Base-by-base conservation (phyloP, 2,329 filamentous ascomycete genomes). In the Coniosporium tulheliwenetii region DNA sequence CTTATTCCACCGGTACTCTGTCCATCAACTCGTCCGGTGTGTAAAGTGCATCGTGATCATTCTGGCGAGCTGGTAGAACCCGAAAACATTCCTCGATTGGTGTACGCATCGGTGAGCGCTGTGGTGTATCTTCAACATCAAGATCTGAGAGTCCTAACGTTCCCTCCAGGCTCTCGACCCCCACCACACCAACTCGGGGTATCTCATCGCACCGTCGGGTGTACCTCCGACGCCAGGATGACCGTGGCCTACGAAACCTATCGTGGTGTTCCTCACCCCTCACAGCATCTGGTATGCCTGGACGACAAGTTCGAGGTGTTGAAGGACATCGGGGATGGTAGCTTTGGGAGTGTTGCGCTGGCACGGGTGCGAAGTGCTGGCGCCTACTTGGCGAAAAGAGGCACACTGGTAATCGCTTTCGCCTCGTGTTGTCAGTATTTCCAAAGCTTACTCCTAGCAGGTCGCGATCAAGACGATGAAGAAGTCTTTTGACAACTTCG, bases 391-490 rank as follows among this genome's bases (percentile, higher is more conserved):
- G 89, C 89, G 53, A 81, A 86, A 50, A 75, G 87, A 59, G 89
- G 89, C 51, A 94, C 87, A 43, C 76, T 96, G 70, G 89, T 96
- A 78, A 71, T 79, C 69, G 47, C 9, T 26, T 44, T 5, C 42
- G 41, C 41, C 44, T 31, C 38, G 42, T 19, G 15, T 9, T 9
- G 19, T n/a, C 4, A 34, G n/a, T 26, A 29, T 12, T 39, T 29
- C 29, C 14, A 35, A 39, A 34, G 33, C 46, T 50, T 39, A 48
- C 47, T 45, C 43, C 42, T 35, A 43, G 33, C 44, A 96, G 91
- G 83, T 98, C 53, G 91, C 91, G 36, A 95, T 98, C 66, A 98
- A 98, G 66, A 96, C 91, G 5, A 98, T 98, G 91, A 98, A 98
- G 73, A 98, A 98, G 75, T 87, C 82, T 0, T 98, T 96, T 53